Percentiles rank a stretch among this genome's conserved stretches.
Conservation (phyloP, 1,139 yeast genomes). For the Kurtzmaniella quercitrusa region DNA sequence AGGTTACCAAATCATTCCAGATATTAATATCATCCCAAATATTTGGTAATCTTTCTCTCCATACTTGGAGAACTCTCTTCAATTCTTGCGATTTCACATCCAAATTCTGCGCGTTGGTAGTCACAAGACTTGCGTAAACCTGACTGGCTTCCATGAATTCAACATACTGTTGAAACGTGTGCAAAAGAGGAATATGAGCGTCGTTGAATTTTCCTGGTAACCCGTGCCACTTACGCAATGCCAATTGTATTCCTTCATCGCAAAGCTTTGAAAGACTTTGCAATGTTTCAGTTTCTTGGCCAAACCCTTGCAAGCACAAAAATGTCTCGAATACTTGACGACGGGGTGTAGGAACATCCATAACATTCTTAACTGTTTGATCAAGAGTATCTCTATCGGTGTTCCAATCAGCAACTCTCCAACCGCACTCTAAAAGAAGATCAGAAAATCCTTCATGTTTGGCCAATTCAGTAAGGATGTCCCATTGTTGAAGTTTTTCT, state of each 20-base stretch:
- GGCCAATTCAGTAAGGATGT: conserved; percentile 90
- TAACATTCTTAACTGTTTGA: conserved; percentile 89
- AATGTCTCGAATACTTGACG: conserved; percentile 94
- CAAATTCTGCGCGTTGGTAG: conserved; percentile 88
- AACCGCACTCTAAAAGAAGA: conserved; percentile 90
- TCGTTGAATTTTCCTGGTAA: conserved; percentile 74
- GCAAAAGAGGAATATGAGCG: conserved; percentile 87
- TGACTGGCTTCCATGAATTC: conserved; percentile 98
- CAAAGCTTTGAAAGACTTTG: conserved; percentile 81
- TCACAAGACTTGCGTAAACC: conserved; percentile 81
- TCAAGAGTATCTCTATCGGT: conserved; percentile 92
- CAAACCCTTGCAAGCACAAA: conserved; percentile 86
- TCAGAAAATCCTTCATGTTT: conserved; percentile 98
- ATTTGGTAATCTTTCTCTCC: conserved; percentile 97
- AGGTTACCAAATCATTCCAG: conserved; percentile 96
- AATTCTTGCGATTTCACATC: conserved; percentile 92
- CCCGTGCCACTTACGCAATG: conserved; percentile 90
- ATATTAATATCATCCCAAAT: conserved; percentile 95
- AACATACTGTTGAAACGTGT: conserved; percentile 94
- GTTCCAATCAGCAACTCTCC: conserved; percentile 99
- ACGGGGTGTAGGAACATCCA: conserved; percentile 98
- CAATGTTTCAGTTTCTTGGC: conserved; percentile 79
- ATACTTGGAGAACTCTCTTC: conserved; percentile 89
- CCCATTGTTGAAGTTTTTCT: conserved; percentile 98
- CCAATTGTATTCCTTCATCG: conserved; percentile 94